Percentiles rank a stretch among this genome's conserved stretches.
Evolutionary conservation across 2,329 filamentous ascomycete genomes (phyloP).

Genomic region (Fusarium beomiforme): DNA sequence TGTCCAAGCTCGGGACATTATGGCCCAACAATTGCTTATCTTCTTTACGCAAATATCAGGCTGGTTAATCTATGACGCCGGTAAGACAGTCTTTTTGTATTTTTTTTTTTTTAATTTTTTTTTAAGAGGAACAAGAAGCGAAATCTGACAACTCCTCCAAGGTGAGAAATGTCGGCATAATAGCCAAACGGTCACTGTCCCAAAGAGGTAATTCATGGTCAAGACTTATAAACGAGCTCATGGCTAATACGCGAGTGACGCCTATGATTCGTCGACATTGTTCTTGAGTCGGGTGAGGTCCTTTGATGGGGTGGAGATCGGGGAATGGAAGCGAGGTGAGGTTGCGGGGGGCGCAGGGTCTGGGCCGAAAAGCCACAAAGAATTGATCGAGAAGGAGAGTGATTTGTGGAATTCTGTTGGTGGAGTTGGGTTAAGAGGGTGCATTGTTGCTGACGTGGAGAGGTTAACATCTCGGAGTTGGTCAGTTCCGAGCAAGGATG

Average conservation of each 20-base stretch:
- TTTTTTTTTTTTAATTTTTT: no score
- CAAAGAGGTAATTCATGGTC: slow-evolving; percentile 7
- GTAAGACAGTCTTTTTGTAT: background rate
- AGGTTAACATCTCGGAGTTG: slow-evolving; percentile 18
- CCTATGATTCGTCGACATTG: slow-evolving; percentile 10
- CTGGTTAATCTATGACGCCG: slow-evolving; percentile 25
- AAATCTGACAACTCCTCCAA: background rate
- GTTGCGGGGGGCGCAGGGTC: slow-evolving; percentile 32
- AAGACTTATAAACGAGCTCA: slow-evolving; percentile 22
- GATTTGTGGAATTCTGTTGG: slow-evolving; percentile 19
- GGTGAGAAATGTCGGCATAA: background rate
- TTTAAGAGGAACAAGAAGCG: background rate
- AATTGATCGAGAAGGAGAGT: slow-evolving; percentile 24
- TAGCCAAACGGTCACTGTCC: background rate
- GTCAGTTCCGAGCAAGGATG: slow-evolving; percentile 19
- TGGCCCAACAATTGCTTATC: background rate
- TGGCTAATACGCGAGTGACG: slow-evolving; percentile 18
- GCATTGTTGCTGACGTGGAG: slow-evolving; percentile 21
- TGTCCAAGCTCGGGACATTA: slow-evolving; percentile 26
- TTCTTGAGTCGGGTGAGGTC: slow-evolving; percentile 19
- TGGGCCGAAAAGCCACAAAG: background rate
- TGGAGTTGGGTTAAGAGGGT: background rate
- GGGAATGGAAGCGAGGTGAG: slow-evolving; percentile 24
- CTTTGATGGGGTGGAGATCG: slow-evolving; percentile 5
- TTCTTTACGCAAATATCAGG: background rate